Evolutionary conservation across 192 early-diverging fungal genomes (phyloP), one percentile per base, ranked within the genome.

Genomic region (Coemansia interrupta): DNA sequence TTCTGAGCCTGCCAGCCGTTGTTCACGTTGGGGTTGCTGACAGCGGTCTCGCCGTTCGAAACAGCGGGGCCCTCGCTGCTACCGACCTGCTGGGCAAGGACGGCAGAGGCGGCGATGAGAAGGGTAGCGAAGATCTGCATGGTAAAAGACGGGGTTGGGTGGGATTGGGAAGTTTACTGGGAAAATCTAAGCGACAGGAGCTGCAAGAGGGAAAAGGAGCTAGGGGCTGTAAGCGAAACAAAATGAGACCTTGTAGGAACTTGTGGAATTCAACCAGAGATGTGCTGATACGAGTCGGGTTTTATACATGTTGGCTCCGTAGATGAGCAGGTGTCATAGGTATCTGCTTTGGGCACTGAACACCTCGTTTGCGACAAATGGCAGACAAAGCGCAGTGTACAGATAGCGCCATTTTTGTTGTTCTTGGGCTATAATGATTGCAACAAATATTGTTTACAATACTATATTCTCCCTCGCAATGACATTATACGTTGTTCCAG

Each of bases 21-120:
- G 73, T 77, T 77, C 32, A 67, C 51, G 57, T 77, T 77, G 15
- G 64, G 56, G 57, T 63, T 40, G 63, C 41, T 57, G 51, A 77
- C 50, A 8, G 73, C 73, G 18, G 36, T 32, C 13, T 55, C 46
- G 13, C 73, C 73, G 8, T 42, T 17, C 2, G 73, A 41, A 30
- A 70, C 42, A 2, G 28, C 54, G 38, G 51, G 42, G 17, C 60
- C 73, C 23, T 49, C 24, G 43, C 58, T 46, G 28, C 60, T 62
- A 26, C 52, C 66, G 24, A 70, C 26, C 39, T 63, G 50, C 60
- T 76, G 73, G 30, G 73, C 73, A 43, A 70, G 36, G 5, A 56
- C 68, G 11, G 53, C 61, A 38, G 68, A 26, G 29, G 64, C 67
- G 26, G 58, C 56, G 52, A 70, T 40, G 26, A 66, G 40, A 36